Evolutionary conservation across 345 rosid species (phyloP), one percentile per base, ranked within the genome.

Genomic region (Gossypioides kirkii): DNA sequence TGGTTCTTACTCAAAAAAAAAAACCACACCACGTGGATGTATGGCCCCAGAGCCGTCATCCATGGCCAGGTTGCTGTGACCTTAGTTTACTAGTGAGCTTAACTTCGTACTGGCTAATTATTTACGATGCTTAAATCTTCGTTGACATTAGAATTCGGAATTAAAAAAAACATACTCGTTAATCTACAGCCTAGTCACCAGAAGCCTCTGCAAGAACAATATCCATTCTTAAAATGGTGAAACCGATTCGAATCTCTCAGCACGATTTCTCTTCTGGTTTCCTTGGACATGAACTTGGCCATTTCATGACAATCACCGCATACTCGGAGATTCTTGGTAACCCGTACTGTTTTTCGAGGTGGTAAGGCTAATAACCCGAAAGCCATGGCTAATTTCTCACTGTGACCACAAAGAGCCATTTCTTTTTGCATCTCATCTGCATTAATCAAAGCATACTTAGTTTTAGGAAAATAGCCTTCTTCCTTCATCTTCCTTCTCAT

Each of bases 121-220:
- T 32, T 32, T 32, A 32, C 38, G 38, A 32, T 32, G 38, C 38
- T 32, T 32, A 32, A 32, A 32, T 32, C 38, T 5, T 32, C 38
- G 38, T 32, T 32, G 38, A 32, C 38, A 32, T 32, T 4, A 26
- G 38, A 32, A 32, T 5, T 32, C 38, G 38, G 38, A 7, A 32
- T 32, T 32, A 32, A 32, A 32, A 32, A 28, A 5, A 0, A 32
- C 0, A 28, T 0, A 32, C 1, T 32, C 5, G 38, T 5, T 5
- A 52, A 52, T 52, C 8, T 52, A 52, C 8, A 9, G 55, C 16
- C 74, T 56, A 3, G 47, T 91, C 78, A 89, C 91, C 94, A 91
- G 79, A 86, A 84, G 14, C 92, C 92, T 82, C 88, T 86, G 77
- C 97, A 89, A 74, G 94, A 86, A 82, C 97, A 91, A 69, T 73